Evolutionary conservation across 2,329 filamentous ascomycete species (phyloP).

Genomic region (Ophiostoma himal-ulmi): DNA sequence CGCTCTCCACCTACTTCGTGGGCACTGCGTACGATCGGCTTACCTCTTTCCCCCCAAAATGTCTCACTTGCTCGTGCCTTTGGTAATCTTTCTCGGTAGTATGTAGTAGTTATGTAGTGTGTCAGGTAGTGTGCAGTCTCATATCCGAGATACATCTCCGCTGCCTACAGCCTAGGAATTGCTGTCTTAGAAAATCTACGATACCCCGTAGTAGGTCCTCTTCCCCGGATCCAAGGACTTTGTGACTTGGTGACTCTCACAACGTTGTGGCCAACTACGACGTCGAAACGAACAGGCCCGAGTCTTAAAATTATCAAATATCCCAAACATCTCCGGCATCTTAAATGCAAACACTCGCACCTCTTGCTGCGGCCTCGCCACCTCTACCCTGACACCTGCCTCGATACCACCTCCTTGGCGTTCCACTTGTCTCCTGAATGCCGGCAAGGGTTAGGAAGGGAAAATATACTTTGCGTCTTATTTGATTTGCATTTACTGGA

Average conservation of each 20-base stretch:
- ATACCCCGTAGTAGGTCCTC: not conserved
- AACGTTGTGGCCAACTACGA: not conserved
- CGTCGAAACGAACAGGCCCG: not conserved
- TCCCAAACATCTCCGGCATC: too few relatives aligned
- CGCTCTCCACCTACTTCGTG: too few relatives aligned
- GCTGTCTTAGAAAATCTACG: not conserved
- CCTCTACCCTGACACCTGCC: not conserved
- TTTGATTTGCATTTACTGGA: not conserved
- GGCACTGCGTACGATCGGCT: not conserved
- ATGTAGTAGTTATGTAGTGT: not conserved
- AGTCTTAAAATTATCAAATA: not conserved
- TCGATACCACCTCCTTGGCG: not conserved
- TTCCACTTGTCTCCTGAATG: conserved; percentile 1
- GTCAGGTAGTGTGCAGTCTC: not conserved
- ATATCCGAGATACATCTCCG: not conserved
- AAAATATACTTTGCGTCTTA: not conserved
- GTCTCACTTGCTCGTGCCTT: not conserved
- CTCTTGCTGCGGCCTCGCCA: not conserved
- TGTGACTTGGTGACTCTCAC: too few relatives aligned
- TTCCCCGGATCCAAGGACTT: too few relatives aligned
- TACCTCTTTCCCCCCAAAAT: not conserved
- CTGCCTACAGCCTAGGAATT: not conserved
- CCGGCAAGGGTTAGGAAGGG: not conserved
- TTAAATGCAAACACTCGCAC: not conserved
- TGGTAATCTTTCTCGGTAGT: not conserved